A percentile compares a stretch with the other conserved stretches of the same genome.
phyloP scores from a whole-genome alignment of 2,329 filamentous ascomycete species.

The Zymoseptoria crescenta region DNA sequence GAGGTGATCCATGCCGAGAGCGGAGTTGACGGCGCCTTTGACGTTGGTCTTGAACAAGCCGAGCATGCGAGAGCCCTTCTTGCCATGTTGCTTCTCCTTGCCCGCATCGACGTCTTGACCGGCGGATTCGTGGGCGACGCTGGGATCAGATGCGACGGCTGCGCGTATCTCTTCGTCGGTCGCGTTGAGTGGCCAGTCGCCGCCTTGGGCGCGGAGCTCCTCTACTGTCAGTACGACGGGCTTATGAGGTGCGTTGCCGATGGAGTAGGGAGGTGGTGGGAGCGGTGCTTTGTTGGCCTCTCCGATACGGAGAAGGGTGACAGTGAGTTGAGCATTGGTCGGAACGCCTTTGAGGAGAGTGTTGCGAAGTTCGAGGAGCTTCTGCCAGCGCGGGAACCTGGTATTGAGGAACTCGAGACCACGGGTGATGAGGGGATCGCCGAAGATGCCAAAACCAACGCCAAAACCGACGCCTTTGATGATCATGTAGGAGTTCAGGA shows the following conservation, averaged over 20 bases:
- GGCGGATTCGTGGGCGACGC: conserved; percentile 40
- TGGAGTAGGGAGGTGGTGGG: conserved; percentile 49
- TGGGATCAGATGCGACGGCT: conserved; percentile 46
- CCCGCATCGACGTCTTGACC: conserved; percentile 47
- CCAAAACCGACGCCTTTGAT: conserved; percentile 59
- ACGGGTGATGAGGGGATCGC: conserved; percentile 62
- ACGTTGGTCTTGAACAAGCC: conserved; percentile 61
- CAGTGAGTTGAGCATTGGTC: conserved; percentile 74
- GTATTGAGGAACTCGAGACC: conserved; percentile 53
- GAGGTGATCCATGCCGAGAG: conserved; percentile 62
- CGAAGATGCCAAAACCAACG: conserved; percentile 70
- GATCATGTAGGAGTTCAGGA: conserved; percentile 44
- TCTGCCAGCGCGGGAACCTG: conserved; percentile 64
- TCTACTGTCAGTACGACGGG: conserved; percentile 44
- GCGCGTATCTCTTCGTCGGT: conserved; percentile 57
- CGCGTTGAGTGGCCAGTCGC: conserved; percentile 52
- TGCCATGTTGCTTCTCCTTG: conserved; percentile 42
- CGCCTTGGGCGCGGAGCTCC: conserved; percentile 45
- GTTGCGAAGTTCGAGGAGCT: conserved; percentile 64
- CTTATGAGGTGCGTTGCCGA: conserved; percentile 37
- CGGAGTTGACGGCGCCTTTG: conserved; percentile 64
- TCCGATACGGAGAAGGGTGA: conserved; percentile 73
- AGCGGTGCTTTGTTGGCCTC: conserved; percentile 74
- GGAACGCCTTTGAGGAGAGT: conserved; percentile 73
- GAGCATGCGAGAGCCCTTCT: conserved; percentile 46